phyloP scores from a whole-genome alignment of 2,329 filamentous ascomycete species.

The Chaetomium olivaceum region DNA sequence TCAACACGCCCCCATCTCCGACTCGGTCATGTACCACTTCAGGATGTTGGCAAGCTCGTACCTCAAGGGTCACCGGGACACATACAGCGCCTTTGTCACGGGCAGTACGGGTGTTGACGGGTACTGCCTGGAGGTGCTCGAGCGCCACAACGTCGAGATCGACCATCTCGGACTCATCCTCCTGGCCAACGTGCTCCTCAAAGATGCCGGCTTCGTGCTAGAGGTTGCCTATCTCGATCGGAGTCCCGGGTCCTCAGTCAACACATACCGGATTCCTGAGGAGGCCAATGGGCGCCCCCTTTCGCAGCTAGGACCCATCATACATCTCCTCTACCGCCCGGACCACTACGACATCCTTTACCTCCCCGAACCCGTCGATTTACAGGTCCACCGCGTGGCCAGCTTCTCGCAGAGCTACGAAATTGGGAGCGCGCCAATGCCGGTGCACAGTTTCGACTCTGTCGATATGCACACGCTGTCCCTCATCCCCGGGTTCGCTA shows the following conservation, averaged over 20 bases:
- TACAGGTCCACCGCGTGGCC: conserved; percentile 57
- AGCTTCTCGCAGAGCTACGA: conserved; percentile 49
- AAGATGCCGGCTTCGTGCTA: conserved; percentile 74
- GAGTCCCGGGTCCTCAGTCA: conserved; percentile 75
- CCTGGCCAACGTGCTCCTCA: conserved; percentile 75
- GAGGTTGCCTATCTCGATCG: conserved; percentile 92
- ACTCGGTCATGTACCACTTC: conserved; percentile 80
- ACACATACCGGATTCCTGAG: conserved; percentile 65
- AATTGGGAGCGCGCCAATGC: conserved; percentile 44
- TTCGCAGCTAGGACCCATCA: conserved; percentile 50
- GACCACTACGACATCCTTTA: conserved; percentile 97
- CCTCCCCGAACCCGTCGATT: conserved; percentile 38
- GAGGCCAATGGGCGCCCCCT: conserved; percentile 50
- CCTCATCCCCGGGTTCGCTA: conserved; percentile 50
- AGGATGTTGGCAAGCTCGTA: conserved; percentile 81
- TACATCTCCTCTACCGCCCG: conserved; percentile 64
- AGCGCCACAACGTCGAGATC: conserved; percentile 78
- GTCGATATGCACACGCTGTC: conserved; percentile 47
- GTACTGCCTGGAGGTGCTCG: conserved; percentile 70
- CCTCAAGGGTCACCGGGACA: conserved; percentile 71
- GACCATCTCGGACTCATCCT: conserved; percentile 84
- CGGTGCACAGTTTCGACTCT: conserved; percentile 45
- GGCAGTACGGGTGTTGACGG: conserved; percentile 60
- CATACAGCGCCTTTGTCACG: conserved; percentile 72
- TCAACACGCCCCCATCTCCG: conserved; percentile 71